These are phyloP conservation scores for Linum usitatissimum DNA, from an alignment of 345 rosid genomes.

Conservation along the genomic window DNA sequence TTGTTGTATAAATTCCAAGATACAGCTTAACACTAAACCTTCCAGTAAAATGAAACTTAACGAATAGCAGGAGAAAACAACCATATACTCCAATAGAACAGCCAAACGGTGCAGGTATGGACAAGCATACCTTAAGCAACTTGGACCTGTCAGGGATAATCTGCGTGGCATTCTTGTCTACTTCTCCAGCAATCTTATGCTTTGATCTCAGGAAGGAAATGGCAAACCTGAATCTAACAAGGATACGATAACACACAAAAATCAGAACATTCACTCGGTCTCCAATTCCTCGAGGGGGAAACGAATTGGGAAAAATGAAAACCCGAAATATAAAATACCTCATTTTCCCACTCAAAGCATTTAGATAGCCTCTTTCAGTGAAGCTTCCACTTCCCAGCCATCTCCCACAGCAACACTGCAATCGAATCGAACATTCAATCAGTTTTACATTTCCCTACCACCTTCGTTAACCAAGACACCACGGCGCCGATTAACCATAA, in stretches of 20 bases:
- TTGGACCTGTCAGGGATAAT: slow-evolving; percentile 35
- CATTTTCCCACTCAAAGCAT: slow-evolving; percentile 30
- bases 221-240: slow-evolving; percentile 34
- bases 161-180: slow-evolving; percentile 19
- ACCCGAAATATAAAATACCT: slow-evolving; percentile 19
- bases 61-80: no score
- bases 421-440: not conserved
- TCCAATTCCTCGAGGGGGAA: slow-evolving; percentile 1
- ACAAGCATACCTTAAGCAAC: slow-evolving; percentile 23
- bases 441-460: not conserved
- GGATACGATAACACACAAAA: not conserved
- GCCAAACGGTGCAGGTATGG: not conserved
- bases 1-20: no score
- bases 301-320: not conserved
- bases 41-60: no score
- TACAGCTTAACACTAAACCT: no score
- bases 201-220: slow-evolving; percentile 35
- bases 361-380: slow-evolving; percentile 32
- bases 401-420: slow-evolving; percentile 36
- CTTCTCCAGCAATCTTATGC: slow-evolving; percentile 35
- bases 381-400: slow-evolving; percentile 28
- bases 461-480: not conserved
- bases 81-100: no score
- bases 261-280: not conserved
- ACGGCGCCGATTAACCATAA: not conserved